These are phyloP conservation scores for Suillus weaverae DNA, from an alignment of 768 basidiomycete species.

Conservation along the genomic window DNA sequence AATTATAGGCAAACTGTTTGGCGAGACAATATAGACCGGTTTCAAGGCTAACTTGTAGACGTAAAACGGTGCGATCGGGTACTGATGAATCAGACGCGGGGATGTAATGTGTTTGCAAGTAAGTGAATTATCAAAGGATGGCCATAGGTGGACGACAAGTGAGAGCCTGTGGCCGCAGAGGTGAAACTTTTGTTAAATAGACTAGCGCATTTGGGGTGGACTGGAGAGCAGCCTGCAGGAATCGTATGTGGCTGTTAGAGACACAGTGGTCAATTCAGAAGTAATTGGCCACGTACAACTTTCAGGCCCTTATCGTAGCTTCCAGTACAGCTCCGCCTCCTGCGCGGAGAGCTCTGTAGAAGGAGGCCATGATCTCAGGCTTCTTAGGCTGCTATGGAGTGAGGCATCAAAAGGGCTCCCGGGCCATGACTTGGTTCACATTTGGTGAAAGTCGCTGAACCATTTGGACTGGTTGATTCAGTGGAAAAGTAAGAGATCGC, in stretches of 20 bases:
- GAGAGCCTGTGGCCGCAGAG: slow-evolving; percentile 1
- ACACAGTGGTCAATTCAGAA: not conserved
- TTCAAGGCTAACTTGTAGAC: slow-evolving; percentile 18
- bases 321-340: not conserved
- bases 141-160: not conserved
- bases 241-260: not conserved
- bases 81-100: slow-evolving; percentile 30
- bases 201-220: not conserved
- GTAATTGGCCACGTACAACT: not conserved
- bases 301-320: not conserved
- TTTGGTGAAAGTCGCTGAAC: not conserved
- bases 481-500: not conserved
- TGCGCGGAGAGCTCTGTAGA: not conserved
- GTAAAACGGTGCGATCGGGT: slow-evolving; percentile 35
- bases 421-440: not conserved
- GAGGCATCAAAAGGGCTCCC: not conserved
- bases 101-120: slow-evolving; percentile 36
- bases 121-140: slow-evolving; percentile 28
- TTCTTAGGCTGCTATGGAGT: slow-evolving; percentile 1
- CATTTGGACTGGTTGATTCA: not conserved
- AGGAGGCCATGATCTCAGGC: not conserved
- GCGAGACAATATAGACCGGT: slow-evolving; percentile 20
- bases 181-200: slow-evolving; percentile 5
- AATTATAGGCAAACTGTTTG: slow-evolving; percentile 31
- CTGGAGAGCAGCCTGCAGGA: too few species aligned